phyloP scores from a whole-genome alignment of 2,329 filamentous ascomycete genomes.

The Arthroderma sp. region DNA sequence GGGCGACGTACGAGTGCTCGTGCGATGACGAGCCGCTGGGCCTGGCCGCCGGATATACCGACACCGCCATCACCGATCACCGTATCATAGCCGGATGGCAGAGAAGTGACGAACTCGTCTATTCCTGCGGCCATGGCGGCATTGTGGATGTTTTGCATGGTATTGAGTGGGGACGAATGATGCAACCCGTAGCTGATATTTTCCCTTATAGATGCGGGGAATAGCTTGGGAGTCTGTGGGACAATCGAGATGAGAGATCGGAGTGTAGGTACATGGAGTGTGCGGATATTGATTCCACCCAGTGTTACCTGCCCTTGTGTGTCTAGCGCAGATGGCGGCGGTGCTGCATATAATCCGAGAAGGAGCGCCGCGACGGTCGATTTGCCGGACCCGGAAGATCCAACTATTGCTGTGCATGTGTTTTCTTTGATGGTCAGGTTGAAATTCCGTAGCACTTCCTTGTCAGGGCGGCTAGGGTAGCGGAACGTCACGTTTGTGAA shows the following conservation, averaged over 20 bases:
- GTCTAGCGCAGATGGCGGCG: slow-evolving; percentile 14
- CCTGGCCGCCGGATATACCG: slow-evolving; percentile 64
- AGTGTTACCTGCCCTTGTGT: slow-evolving; percentile 35
- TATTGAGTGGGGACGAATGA: slow-evolving; percentile 39
- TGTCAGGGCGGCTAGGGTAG: slow-evolving; percentile 49
- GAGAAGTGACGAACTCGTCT: slow-evolving; percentile 59
- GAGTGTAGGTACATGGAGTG: slow-evolving; percentile 45
- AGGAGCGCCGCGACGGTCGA: slow-evolving; percentile 68
- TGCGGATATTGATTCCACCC: slow-evolving; percentile 41
- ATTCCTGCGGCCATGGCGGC: slow-evolving; percentile 48
- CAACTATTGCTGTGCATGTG: slow-evolving; percentile 64
- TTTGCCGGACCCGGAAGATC: slow-evolving; percentile 79
- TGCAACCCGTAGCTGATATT: slow-evolving; percentile 64
- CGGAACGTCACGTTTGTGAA: slow-evolving; percentile 54
- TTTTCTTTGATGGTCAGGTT: slow-evolving; percentile 51
- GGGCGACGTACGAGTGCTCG: slow-evolving; percentile 61
- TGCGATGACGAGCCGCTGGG: slow-evolving; percentile 69
- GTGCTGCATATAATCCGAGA: slow-evolving; percentile 52
- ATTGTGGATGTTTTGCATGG: slow-evolving; percentile 35
- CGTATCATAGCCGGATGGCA: slow-evolving; percentile 61
- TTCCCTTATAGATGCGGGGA: slow-evolving; percentile 28
- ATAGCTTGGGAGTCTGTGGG: slow-evolving; percentile 51
- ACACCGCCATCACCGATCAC: slow-evolving; percentile 64
- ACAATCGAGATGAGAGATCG: slow-evolving; percentile 50
- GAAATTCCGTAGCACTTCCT: slow-evolving; percentile 48